Evolutionary conservation across 768 basidiomycete genomes (phyloP), one percentile per base, ranked within the genome.

Genomic region (Sporobolomyces pararoseus): DNA sequence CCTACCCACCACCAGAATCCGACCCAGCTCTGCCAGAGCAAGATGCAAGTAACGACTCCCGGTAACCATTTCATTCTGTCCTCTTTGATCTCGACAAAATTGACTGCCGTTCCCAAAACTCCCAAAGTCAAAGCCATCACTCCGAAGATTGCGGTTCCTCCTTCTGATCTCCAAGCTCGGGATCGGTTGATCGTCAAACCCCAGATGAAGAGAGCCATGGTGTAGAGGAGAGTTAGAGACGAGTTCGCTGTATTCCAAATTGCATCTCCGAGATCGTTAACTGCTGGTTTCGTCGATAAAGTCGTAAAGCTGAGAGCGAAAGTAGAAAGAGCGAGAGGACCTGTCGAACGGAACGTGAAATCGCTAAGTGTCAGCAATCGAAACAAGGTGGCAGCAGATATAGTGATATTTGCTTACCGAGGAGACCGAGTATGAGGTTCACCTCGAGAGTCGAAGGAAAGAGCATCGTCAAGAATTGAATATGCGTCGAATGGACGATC

Each of bases 181-280:
- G 85, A 84, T 29, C 92, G 86, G 77, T 98, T 97, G 73, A 98
- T 85, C 66, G 90, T 81, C 70, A 90, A 83, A 39, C 96, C 96
- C 96, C 96, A 99, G 68, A 96, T 86, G 78, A 91, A 83, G 68
- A 99, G 88, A 4, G 90, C 86, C 39, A 85, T 80, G 17, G 93
- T 93, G 82, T 97, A 99, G 65, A 99, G 86, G 63, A 99, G 85
- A 47, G 94, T 90, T n/a, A 98, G 86, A 0, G 94, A 89, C 2
- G 92, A 92, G 79, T 96, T 96, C 86, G 93, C 95, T 70, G 96
- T 88, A 81, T 96, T 95, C 69, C 89, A 87, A 29, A 91, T 86
- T 31, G 88, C 88, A 64, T 85, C 84, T 55, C 91, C 86, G 55
- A 90, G 79, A 65, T 81, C 79, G 47, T 82, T 82, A 59, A 87